Percentiles rank a stretch among this genome's conserved stretches.
Conservation (phyloP, 345 rosid genomes). For the Capsella bursapastoris region DNA sequence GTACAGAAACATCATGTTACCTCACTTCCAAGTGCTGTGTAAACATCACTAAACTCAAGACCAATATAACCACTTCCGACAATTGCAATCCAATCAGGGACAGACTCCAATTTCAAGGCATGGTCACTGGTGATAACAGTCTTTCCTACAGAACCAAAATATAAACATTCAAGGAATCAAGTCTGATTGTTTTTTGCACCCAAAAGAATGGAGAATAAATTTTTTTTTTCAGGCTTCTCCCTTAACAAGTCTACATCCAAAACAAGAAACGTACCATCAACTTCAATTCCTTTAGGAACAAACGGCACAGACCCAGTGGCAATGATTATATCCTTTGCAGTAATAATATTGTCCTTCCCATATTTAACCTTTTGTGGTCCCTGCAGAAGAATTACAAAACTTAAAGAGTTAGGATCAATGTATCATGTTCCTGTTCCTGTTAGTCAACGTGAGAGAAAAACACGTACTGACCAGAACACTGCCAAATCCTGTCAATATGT, state of each 20-base stretch:
- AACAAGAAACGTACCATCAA: conserved; percentile 71
- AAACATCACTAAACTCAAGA: conserved; percentile 98
- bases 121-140: conserved; percentile 99
- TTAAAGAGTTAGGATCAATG: conserved; percentile 1
- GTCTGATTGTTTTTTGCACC: neutral
- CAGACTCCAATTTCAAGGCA: conserved; percentile 93
- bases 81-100: conserved; percentile 98
- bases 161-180: conserved; percentile 19
- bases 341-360: conserved; percentile 71
- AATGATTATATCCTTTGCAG: conserved; percentile 81
- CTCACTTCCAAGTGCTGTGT: conserved; percentile 99
- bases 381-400: conserved; percentile 48
- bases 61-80: conserved; percentile 99
- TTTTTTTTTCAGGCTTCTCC: neutral
- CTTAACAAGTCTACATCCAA: neutral
- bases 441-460: conserved; percentile 12
- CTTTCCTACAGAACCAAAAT: conserved; percentile 72
- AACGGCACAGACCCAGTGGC: conserved; percentile 99
- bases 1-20: conserved; percentile 45
- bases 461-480: conserved; percentile 67
- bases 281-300: conserved; percentile 98
- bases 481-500: conserved; percentile 90
- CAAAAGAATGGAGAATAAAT: neutral
- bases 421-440: neutral
- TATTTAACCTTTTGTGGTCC: conserved; percentile 93